Conservation (phyloP, 257 asterid genomes). For the Solanum pennellii region DNA sequence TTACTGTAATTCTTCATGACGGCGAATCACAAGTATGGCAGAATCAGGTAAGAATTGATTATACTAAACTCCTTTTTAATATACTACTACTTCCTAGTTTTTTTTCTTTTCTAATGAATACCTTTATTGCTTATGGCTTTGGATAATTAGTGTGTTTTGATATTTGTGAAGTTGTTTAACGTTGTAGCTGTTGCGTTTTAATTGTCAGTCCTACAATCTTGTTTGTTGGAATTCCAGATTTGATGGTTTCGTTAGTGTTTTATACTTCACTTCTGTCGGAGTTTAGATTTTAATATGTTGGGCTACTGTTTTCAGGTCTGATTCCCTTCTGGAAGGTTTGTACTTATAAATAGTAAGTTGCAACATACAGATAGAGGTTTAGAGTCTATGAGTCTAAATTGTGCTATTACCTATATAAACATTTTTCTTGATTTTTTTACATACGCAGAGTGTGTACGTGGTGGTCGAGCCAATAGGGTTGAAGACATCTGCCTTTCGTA, state of each 20-base stretch:
- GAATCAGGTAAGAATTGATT: slow-evolving; percentile 25
- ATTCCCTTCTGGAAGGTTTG: background rate
- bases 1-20: background rate
- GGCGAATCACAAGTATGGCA: slow-evolving; percentile 10
- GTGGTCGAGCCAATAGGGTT: background rate
- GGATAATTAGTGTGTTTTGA: background rate
- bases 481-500: background rate
- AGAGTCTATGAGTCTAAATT: background rate
- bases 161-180: background rate
- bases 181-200: background rate
- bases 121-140: background rate
- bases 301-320: background rate
- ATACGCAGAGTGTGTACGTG: background rate
- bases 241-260: background rate
- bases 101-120: background rate
- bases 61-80: background rate
- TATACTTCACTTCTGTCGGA: background rate
- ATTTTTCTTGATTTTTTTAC: background rate
- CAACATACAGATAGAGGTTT: background rate
- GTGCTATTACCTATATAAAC: background rate
- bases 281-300: background rate
- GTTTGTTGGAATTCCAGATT: background rate
- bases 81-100: background rate
- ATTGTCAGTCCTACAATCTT: background rate
- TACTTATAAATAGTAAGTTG: background rate